Base-by-base conservation (phyloP, 495 filamentous ascomycete species). In the Thermothielavioides terrestris region DNA sequence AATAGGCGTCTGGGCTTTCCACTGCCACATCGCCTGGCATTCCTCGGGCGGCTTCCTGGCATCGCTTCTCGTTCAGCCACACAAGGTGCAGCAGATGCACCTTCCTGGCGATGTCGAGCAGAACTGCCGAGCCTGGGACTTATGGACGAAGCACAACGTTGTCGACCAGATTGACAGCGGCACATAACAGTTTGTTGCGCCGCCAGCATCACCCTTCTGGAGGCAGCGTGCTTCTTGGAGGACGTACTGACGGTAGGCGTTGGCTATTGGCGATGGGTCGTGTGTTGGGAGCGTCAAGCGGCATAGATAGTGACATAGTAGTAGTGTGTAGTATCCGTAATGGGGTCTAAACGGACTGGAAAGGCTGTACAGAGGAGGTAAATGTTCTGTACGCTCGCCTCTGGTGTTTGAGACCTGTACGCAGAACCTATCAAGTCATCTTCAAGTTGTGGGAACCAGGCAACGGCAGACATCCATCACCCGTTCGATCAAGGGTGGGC, bases 11-110 rank as follows among this genome's bases (percentile, higher is more conserved):
- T 83, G 78, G 78, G 70, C 76, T 0, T 73, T 82, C 56, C 77
- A 81, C 60, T 80, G 76, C 61, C 77, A 81, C 64, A 69, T 78
- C 26, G 73, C 75, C 8, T 80, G 75, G 77, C 77, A 82, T 58
- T 59, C 75, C 1, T 69, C 66, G n/a, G 75, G 59, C 5, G 79
- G 79, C 22, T 71, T 82, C 49, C 72, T 77, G 48, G 54, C 73
- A 39, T 68, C 70, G 44, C 61, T 80, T 32, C 26, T 80, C 5
- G 71, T 75, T 50, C 49, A 59, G 37, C 69, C 72, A 2, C 66
- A 69, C 3, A 49, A 68, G 50, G 63, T 81, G 38, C n/a, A 20
- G 14, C 35, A 56, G 44, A 52, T 64, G 39, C 10, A 46, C 10
- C 67, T 79, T 27, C 75, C 75, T 1, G 7, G 44, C n/a, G 59